Base-by-base conservation (phyloP, 2,329 filamentous ascomycete species). In the Phyllosticta citrichinensis region DNA sequence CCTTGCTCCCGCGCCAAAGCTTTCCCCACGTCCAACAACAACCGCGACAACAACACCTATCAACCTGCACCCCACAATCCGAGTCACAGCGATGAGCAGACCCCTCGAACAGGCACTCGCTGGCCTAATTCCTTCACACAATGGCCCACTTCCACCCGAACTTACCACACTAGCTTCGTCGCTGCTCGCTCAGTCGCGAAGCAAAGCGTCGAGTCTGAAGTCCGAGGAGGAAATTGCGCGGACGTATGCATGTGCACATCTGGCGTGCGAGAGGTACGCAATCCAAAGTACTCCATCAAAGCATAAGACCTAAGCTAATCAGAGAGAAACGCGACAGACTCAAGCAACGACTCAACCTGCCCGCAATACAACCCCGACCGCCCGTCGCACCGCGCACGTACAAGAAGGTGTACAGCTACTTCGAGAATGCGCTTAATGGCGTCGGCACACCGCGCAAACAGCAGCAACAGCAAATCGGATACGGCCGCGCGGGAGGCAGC, bases 201-300 rank as follows among this genome's bases (percentile, higher is more conserved):
- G 86, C 69, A 86, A 85, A 68, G 90, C 89, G 56, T 86, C 84
- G 68, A 87, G 83, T 17, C 79, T 97, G 58, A 95, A 91, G 71
- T 81, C 86, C 2, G 90, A 95, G 61, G 91, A 96, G 72, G 92
- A 97, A 72, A 85, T 94, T 65, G 90, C 87, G n/a, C 83, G 92
- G 20, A 81, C 83, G 4, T 94, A 94, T 72, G 88, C 87, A 3
- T 96, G 91, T 71, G 88, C 89, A 14, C 87, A 96, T 74, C 83
- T 99, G 63, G 94, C 94, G 20, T 97, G 92, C 70, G 90, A 93
- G 67, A 84, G 89, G 88, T 89, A 75, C 53, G 67, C 56, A 17
- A 53, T 57, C 2, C 63, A 58, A 67, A 72, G 64, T 69, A n/a
- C 59, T 27, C 40, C 17, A 56, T 24, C 11, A 58, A 17, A 0